Conservation (phyloP, 768 basidiomycete species). For the Favolaschia claudopus region DNA sequence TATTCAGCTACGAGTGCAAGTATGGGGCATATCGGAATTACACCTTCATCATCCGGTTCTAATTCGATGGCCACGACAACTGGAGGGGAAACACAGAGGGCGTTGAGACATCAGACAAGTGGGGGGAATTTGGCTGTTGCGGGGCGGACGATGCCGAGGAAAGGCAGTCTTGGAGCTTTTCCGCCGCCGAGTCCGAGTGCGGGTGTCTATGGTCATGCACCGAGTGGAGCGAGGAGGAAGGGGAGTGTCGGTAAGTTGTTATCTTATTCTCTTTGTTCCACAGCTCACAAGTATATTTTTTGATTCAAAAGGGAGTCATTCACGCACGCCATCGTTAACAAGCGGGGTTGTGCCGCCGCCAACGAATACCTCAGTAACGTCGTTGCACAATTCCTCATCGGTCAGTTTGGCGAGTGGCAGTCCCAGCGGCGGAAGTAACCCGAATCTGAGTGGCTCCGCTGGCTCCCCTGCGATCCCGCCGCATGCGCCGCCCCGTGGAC, state of each 20-base stretch:
- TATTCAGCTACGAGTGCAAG: too few relatives aligned
- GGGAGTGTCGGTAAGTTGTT: not conserved
- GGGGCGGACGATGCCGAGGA: not conserved
- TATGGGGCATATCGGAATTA: too few relatives aligned
- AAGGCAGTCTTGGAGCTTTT: not conserved
- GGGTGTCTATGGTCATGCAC: not conserved
- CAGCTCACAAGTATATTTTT: too few relatives aligned
- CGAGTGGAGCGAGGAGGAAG: not conserved
- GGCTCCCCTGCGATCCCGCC: too few relatives aligned
- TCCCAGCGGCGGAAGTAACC: too few relatives aligned
- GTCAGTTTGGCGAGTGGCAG: too few relatives aligned
- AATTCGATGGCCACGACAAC: too few relatives aligned
- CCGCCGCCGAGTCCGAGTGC: slow-evolving; percentile 9
- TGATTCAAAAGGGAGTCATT: not conserved
- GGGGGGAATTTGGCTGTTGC: not conserved
- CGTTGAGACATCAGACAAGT: not conserved
- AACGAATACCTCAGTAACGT: not conserved
- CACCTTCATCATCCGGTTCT: too few relatives aligned
- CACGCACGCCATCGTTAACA: not conserved
- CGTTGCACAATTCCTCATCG: too few relatives aligned
- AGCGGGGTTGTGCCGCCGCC: not conserved
- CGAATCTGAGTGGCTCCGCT: too few relatives aligned
- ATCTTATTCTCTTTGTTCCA: too few relatives aligned
- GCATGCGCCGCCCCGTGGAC: not conserved
- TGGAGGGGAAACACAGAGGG: too few relatives aligned